Conservation (phyloP, 345 rosid genomes). For the Noccaea bulbosa region DNA sequence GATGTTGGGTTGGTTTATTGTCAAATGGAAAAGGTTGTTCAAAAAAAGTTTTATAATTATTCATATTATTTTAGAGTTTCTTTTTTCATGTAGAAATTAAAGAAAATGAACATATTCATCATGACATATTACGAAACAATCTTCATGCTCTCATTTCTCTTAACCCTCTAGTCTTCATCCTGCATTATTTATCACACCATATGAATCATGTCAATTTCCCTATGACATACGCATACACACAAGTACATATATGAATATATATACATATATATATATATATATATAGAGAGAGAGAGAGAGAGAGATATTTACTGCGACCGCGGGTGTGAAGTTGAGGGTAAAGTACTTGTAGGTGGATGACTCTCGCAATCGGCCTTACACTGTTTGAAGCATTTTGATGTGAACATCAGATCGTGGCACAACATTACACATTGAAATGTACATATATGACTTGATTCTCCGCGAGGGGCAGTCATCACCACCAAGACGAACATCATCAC, state of each 20-base stretch:
- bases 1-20: too few species aligned
- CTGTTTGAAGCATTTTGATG: not conserved
- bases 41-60: not conserved
- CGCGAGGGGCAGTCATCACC: constrained; percentile 9
- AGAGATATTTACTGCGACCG: not conserved
- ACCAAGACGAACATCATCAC: constrained; percentile 12
- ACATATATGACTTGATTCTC: constrained; percentile 15
- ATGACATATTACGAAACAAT: not conserved
- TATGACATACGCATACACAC: not conserved
- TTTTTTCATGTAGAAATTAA: not conserved
- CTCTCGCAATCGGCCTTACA: not conserved
- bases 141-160: not conserved
- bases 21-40: too few species aligned
- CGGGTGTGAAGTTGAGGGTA: constrained; percentile 3
- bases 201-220: not conserved
- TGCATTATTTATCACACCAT: constrained; percentile 12
- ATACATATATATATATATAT: too few species aligned
- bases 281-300: too few species aligned
- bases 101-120: not conserved
- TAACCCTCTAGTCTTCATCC: constrained; percentile 5
- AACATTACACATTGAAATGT: not conserved
- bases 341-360: not conserved
- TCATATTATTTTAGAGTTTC: not conserved
- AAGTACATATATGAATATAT: not conserved
- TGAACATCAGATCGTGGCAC: not conserved